Percentiles rank a stretch among this genome's conserved stretches.
Conservation (phyloP, 495 filamentous ascomycete species). For the Penicillium pancosmium region DNA sequence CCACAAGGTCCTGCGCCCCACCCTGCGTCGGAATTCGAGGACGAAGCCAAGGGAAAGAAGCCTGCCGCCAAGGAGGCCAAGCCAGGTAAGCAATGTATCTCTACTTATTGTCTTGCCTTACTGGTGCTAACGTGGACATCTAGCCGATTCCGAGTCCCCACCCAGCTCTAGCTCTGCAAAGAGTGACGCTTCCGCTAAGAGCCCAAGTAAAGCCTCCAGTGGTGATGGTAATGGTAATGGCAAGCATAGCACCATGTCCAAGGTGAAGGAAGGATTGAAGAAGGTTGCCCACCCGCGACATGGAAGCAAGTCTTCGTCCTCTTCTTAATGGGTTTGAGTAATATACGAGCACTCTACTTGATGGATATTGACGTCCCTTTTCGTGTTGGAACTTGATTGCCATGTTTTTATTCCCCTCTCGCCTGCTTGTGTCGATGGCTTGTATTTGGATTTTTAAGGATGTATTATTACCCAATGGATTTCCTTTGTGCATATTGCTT, state of each 20-base stretch:
- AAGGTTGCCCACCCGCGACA: conserved; percentile 30
- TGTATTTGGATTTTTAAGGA: conserved; percentile 1
- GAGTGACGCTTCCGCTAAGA: conserved; percentile 9
- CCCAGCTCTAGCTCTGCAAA: conserved; percentile 5
- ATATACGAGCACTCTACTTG: not conserved
- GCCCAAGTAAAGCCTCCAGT: conserved; percentile 3
- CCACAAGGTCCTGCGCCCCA: conserved; percentile 34
- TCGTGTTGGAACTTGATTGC: not conserved
- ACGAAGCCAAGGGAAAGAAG: conserved; percentile 21
- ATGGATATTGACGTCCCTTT: conserved; percentile 6
- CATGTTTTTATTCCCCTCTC: conserved; percentile 3
- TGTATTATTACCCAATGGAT: conserved; percentile 14
- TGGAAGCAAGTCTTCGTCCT: conserved; percentile 2
- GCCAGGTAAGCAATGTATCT: not conserved
- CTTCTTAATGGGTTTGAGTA: not conserved
- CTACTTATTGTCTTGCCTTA: not conserved
- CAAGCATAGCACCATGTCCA: conserved; percentile 25
- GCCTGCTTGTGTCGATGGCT: not conserved
- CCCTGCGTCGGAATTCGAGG: conserved; percentile 33
- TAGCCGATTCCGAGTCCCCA: conserved; percentile 3
- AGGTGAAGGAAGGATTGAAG: conserved; percentile 38
- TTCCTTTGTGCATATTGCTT: not conserved
- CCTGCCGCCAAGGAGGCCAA: not conserved
- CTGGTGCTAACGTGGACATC: not conserved
- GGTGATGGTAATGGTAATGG: conserved; percentile 14